Base-by-base conservation (phyloP, 129 eudicot genomes). In the Escallonia herrerae region DNA sequence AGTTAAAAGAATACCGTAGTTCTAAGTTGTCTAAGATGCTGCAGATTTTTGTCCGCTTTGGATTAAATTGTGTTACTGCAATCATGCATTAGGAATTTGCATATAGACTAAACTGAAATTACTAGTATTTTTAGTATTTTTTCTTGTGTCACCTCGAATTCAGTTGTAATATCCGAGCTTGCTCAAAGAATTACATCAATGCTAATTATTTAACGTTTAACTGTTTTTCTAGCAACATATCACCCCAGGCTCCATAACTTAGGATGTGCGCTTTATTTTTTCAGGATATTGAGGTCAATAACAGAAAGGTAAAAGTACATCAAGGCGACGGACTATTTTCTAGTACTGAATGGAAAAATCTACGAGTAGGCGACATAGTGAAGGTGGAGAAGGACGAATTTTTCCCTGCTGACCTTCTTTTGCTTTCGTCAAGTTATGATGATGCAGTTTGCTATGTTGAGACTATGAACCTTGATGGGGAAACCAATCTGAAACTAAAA, bases 391-490 rank as follows among this genome's bases (percentile, higher is more conserved):
- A 91, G 56, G 91, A 91, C 40, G 86, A 87, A 66, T 91, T 91
- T 85, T 91, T 91, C 66, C 96, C 97, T 8, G 96, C 97, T 41
- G 97, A 91, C 70, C 83, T 91, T 67, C 70, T 87, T 41, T 81
- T 91, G 73, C 89, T 91, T 58, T 82, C 96, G n/a, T 91, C 97
- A 10, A 85, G 94, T 72, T 87, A 87, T 55, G 96, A 91, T 11
- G 96, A 91, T 69, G 88, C 95, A 7, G 64, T 91, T 8, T 91
- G 97, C 83, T 91, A 91, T 49, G 95, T 91, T 9, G 97, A 91
- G 62, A 91, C 97, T 10, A 91, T 87, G 97, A 91, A 91, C 62
- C 90, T 91, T 72, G 98, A 91, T 51, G 98, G 98, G 4, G 98
- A 91, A 76, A 91, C 98, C 48, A 91, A 91, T 72, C 68, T 91